Evolutionary conservation across 2,329 filamentous ascomycete species (phyloP).

Genomic region (Sporothrix pseudoabietina): DNA sequence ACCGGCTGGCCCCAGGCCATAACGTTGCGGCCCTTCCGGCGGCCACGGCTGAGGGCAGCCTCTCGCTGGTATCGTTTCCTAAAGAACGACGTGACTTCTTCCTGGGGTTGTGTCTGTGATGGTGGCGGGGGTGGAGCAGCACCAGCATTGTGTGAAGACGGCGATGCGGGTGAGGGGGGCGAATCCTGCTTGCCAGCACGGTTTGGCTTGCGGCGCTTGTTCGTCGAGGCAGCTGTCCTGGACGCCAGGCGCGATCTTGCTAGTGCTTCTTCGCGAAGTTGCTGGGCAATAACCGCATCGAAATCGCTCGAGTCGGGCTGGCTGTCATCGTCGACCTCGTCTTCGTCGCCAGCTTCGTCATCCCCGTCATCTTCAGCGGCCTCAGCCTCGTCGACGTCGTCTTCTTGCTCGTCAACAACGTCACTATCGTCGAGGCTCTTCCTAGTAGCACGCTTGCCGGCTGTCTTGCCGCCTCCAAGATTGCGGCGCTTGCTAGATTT

Average conservation of each 20-base stretch:
- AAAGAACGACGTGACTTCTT: conserved; percentile 86
- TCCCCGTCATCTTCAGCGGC: conserved; percentile 36
- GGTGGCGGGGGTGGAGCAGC: conserved; percentile 37
- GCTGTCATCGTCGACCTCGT: conserved; percentile 43
- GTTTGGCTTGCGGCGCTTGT: conserved; percentile 33
- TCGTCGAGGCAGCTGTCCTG: conserved; percentile 25
- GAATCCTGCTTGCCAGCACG: conserved; percentile 3
- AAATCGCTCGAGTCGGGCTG: conserved; percentile 68
- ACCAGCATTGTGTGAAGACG: background rate
- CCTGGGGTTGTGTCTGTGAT: conserved; percentile 45
- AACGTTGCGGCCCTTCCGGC: conserved; percentile 68
- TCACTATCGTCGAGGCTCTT: conserved; percentile 1
- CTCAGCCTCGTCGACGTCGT: conserved; percentile 35
- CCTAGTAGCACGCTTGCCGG: background rate
- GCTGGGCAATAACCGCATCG: conserved; percentile 70
- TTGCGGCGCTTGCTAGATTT: conserved; percentile 32
- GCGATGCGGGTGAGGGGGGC: background rate
- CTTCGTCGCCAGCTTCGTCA: conserved; percentile 37
- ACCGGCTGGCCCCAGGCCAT: conserved; percentile 81
- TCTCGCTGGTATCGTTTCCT: conserved; percentile 77
- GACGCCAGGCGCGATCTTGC: conserved; percentile 51
- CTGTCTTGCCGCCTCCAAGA: conserved; percentile 32
- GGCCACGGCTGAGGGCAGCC: conserved; percentile 70
- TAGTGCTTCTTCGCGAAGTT: conserved; percentile 72
- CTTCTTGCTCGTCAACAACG: conserved; percentile 39